Evolutionary conservation across 2,329 filamentous ascomycete species (phyloP), one percentile per base, ranked within the genome.

Genomic region (Penicillium sp.): DNA sequence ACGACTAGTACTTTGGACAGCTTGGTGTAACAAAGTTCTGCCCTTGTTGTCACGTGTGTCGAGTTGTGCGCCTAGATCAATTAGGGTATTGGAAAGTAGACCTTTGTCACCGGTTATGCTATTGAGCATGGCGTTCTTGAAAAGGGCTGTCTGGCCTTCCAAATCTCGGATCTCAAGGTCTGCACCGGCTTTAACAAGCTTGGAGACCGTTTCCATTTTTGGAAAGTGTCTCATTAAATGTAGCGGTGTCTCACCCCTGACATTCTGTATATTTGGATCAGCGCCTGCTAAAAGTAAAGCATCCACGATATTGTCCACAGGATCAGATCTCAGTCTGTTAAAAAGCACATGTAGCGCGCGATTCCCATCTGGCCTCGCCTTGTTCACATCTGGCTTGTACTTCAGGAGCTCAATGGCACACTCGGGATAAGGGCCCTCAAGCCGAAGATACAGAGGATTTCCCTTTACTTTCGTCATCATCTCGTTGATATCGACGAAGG

Each of bases 31-130:
- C 8, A 58, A 50, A 26, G 55, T 62, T 21, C 55, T 52, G 21
- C 60, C 60, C 24, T 54, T 53, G 9, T 46, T 46, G 37, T 62
- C 57, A 2, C 60, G 60, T 13, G 57, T 62, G 44, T 62, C 55
- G 8, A 60, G 52, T n/a, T 45, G 42, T 4, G 57, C 57, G 11
- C 60, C 55, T 0, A 26, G 26, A 0, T 43, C 26, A 31, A 55
- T 42, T 1, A 60, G 19, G 6, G 19, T 16, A 16, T 44, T 7
- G 21, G 37, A 27, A 11, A 19, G 9, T 5, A 11, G 19, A 19
- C 2, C 1, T 10, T 39, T 13, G 42, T 3, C 35, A 19, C 3
- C 4, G 3, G 16, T 6, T 0, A 3, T 10, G 7, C 9, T 39
- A 4, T 39, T 1, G 1, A 13, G 5, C 3, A 5, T 3, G 24